Base-by-base conservation (phyloP, 192 early-diverging fungal species). In the Cetraspora pellucida region DNA sequence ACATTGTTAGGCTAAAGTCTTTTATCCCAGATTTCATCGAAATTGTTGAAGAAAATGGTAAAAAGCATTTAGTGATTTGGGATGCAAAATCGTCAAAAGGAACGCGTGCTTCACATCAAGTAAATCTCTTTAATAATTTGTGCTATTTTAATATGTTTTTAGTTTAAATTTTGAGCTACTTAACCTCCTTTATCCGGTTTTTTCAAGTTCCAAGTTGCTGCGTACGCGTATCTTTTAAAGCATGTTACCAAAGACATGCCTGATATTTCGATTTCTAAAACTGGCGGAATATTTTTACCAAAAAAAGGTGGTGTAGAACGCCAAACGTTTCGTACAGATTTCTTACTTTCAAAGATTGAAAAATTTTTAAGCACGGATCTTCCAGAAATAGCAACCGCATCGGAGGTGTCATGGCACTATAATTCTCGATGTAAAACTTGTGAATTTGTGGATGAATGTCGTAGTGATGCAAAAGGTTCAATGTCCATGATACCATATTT, bases 1-100 rank as follows among this genome's bases (percentile, higher is more conserved):
- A 57, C 11, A n/a, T 44, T 44, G 77, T 77, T 25, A 61, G 23
- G 17, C 60, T 80, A 23, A 25, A 55, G 23, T 47, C 30, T 44
- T 72, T 80, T 64, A 61, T 80, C 58, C 79, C 79, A 9, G 79
- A 80, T 61, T 77, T 80, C 27, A 77, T 80, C 7, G 46, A 69
- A 17, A 54, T 80, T 23, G n/a, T 49, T 19, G 64, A 54, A 13
- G 71, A 63, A 43, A 25, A 71, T 63, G 64, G 49, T 4, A 49
- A 70, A 1, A 46, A 66, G 16, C 46, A 14, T 13, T 25, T 77
- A 31, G 49, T 78, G 30, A 60, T 80, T 43, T 63, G 63, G 2
- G 79, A 80, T 65, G 79, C 79, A 25, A 80, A 80, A 19, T 64
- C 79, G n/a, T 78, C 79, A 31, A 68, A 59, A 54, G 58, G 28